Evolutionary conservation across 2,329 filamentous ascomycete species (phyloP).

Genomic region (Dactylellina cionopaga): DNA sequence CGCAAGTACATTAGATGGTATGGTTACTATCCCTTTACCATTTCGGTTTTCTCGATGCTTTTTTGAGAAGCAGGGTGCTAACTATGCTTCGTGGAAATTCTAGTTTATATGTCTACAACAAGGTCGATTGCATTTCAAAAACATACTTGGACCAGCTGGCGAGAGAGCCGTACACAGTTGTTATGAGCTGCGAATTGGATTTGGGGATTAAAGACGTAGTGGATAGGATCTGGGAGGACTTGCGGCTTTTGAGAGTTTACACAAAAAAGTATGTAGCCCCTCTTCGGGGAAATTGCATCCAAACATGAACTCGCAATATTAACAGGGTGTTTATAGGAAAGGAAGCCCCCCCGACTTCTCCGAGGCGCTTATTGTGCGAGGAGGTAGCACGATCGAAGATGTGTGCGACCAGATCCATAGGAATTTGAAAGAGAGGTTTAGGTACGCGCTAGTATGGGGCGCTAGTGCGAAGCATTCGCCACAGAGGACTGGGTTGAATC

Average conservation of each 20-base stretch:
- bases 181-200: conserved; percentile 97
- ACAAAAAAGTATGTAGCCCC: conserved; percentile 73
- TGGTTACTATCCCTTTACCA: conserved; percentile 13
- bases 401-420: conserved; percentile 96
- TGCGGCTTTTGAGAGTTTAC: conserved; percentile 89
- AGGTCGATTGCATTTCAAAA: conserved; percentile 93
- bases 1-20: conserved; percentile 90
- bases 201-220: conserved; percentile 93
- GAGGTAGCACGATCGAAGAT: conserved; percentile 89
- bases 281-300: no score
- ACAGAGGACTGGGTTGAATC: conserved; percentile 86
- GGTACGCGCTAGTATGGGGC: conserved; percentile 97
- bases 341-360: conserved; percentile 86
- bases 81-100: conserved; percentile 59
- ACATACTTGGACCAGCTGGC: conserved; percentile 93
- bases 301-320: no score
- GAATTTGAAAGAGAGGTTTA: conserved; percentile 96
- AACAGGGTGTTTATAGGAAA: conserved; percentile 70
- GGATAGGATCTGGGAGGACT: conserved; percentile 92
- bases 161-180: conserved; percentile 89
- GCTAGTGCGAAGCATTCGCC: conserved; percentile 94
- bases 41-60: neutral
- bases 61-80: neutral
- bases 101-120: conserved; percentile 98
- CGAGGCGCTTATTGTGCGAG: conserved; percentile 92